Base-by-base conservation (phyloP, 2,329 filamentous ascomycete species). In the Phaeophleospora eucalypticola region DNA sequence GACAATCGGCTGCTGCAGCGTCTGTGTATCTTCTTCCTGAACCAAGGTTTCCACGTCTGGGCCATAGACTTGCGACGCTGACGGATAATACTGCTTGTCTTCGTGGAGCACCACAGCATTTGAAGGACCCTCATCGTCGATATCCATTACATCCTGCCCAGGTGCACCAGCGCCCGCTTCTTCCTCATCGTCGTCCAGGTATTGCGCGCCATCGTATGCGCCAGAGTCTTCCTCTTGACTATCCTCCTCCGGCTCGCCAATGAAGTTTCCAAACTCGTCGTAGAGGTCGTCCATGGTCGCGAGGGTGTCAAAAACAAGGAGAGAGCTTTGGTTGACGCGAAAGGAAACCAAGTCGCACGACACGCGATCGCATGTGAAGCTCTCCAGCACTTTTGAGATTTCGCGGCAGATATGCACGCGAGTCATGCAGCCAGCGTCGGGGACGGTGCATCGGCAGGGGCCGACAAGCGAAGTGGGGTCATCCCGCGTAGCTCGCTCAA, bases 181-280 rank as follows among this genome's bases (percentile, higher is more conserved):
- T 51, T 78, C 80, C 15, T 80, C 81, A 49, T 82, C 86, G 54
- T 91, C 85, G 59, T 83, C 79, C 52, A 82, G 84, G 68, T 95
- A 95, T 62, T 84, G 82, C 63, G 91, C 89, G 61, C 87, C 84
- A 64, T 80, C 81, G 49, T 82, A 82, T 68, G 86, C 84, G 59
- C 83, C 81, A 63, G 81, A 81, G 65, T 89, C 82, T 60, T 88
- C 91, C 63, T 90, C 91, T 64, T 87, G 85, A 65, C 95, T 90
- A 47, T 88, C 93, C 68, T 86, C 86, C 67, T 83, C 85, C 63
- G 88, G 88, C 71, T 96, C 93, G 65, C 93, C 93, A 66, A 97
- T 95, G 72, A 93, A 97, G 75, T 97, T 97, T 65, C 91, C 91
- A 73, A 97, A 97, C 88, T 97, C 91, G 74, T 97, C 91, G 69